These are phyloP conservation scores for Aureobasidium sp. DNA, from an alignment of 2,329 filamentous ascomycete species.

Conservation along the genomic window DNA sequence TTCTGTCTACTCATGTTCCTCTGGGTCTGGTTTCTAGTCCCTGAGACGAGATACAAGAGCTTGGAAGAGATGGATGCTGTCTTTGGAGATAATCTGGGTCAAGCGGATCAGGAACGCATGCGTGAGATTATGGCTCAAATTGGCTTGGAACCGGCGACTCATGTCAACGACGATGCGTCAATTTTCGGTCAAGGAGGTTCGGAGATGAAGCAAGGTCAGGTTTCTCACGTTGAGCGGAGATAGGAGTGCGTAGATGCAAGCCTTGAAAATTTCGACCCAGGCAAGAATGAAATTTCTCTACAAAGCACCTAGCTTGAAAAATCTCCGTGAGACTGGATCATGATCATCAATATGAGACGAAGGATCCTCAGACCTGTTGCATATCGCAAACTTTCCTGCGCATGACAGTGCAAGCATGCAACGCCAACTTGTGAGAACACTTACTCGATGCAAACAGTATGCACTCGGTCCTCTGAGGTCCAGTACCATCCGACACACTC, in stretches of 20 bases:
- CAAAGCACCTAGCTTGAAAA: too few relatives aligned
- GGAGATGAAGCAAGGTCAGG: background rate
- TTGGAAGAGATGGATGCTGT: constrained; percentile 36
- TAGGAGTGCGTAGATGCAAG: background rate
- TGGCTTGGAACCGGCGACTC: background rate
- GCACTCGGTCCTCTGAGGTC: too few relatives aligned
- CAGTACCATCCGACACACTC: too few relatives aligned
- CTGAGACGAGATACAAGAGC: constrained; percentile 47
- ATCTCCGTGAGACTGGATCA: too few relatives aligned
- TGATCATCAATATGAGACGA: too few relatives aligned
- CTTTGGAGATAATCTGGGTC: constrained; percentile 19
- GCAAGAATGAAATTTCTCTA: too few relatives aligned
- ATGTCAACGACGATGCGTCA: background rate
- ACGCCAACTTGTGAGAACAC: too few relatives aligned
- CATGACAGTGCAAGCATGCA: too few relatives aligned
- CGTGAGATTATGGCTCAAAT: background rate
- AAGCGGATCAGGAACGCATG: constrained; percentile 8
- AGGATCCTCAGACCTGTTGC: too few relatives aligned
- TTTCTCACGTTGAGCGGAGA: background rate
- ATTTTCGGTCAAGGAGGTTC: background rate
- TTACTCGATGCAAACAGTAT: too few relatives aligned
- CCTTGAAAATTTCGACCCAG: too few relatives aligned
- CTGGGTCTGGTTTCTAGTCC: constrained; percentile 45
- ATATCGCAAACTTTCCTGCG: too few relatives aligned
- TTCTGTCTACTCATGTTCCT: constrained; percentile 57